These are phyloP conservation scores for Helianthus tuberosus DNA, from an alignment of 129 eudicot genomes.

Conservation along the genomic window DNA sequence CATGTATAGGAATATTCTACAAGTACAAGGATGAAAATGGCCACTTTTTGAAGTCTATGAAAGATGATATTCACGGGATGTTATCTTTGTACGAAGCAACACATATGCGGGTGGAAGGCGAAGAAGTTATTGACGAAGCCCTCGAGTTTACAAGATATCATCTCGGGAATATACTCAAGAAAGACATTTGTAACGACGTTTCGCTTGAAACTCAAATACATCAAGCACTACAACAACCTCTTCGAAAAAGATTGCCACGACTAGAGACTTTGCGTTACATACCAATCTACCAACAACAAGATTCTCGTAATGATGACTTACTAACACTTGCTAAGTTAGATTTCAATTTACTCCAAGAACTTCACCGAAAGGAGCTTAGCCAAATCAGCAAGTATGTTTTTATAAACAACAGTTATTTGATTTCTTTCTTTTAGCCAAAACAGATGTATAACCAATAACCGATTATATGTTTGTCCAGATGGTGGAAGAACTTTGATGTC, in stretches of 20 bases:
- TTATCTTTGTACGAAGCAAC: constrained; percentile 59
- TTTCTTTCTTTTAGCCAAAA: not conserved
- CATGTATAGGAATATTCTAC: constrained; percentile 24
- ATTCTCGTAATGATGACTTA: constrained; percentile 26
- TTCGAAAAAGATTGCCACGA: constrained; percentile 39
- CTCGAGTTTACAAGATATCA: constrained; percentile 31
- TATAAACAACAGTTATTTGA: not conserved
- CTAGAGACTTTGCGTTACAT: constrained; percentile 45
- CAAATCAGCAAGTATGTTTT: constrained; percentile 25
- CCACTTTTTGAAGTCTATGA: constrained; percentile 18
- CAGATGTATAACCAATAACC: not conserved
- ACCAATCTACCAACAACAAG: constrained; percentile 41
- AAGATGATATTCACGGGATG: constrained; percentile 37
- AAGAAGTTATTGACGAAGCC: constrained; percentile 46
- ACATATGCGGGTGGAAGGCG: constrained; percentile 42
- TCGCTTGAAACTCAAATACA: constrained; percentile 31
- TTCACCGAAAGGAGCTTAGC: constrained; percentile 48
- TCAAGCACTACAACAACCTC: constrained; percentile 39
- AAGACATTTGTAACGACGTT: not conserved
- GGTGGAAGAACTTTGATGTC: constrained; percentile 50
- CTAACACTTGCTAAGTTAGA: constrained; percentile 55
- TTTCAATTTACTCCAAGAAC: constrained; percentile 48
- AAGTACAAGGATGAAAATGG: constrained; percentile 39
- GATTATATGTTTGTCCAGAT: not conserved
- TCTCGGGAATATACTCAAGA: constrained; percentile 17